Evolutionary conservation across 2,329 filamentous ascomycete species (phyloP), one percentile per base, ranked within the genome.

Genomic region (Fusarium sp.): DNA sequence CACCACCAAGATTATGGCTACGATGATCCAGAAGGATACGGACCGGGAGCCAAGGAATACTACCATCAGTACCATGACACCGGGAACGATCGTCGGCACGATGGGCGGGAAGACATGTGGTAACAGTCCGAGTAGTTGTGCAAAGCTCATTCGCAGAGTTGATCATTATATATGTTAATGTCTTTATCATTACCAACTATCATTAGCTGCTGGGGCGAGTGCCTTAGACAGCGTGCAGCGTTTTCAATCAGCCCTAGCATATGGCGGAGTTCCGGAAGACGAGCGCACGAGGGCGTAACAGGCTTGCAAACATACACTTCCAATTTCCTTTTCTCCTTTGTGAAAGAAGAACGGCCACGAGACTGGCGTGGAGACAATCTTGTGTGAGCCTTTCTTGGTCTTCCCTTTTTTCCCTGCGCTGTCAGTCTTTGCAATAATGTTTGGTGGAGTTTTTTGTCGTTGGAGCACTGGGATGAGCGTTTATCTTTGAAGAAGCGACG

Each of bases 31-130:
- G 81, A 83, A 50, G 78, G 75, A 58, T 82, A 83, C 56, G 77
- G 79, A 46, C 81, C 82, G 50, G 80, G 80, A 55, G 73, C 72
- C 42, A 83, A 83, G 71, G 81, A 83, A 56, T 83, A 84, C 68
- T 83, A 82, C 62, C 83, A 82, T 62, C 78, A 81, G 57, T 80
- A 83, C 67, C 80, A 80, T 49, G 77, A 80, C 61, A 75, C 76
- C 45, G 77, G 70, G 35, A 75, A 79, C 32, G 78, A 82, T 60
- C 76, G 75, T 60, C 78, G 78, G 17, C 71, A 78, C 52, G 80
- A 83, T 57, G 75, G 76, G 44, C 78, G 78, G 30, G 81, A 83
- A 63, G 80, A 82, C 58, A 84, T 85, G 82, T 85, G 84, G 84
- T 85, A 73, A 84, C 53, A 55, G 52, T 32, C 64, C 14, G 53